Evolutionary conservation across 2,329 filamentous ascomycete species (phyloP), one percentile per base, ranked within the genome.

Genomic region (Raffaelea albimanens): DNA sequence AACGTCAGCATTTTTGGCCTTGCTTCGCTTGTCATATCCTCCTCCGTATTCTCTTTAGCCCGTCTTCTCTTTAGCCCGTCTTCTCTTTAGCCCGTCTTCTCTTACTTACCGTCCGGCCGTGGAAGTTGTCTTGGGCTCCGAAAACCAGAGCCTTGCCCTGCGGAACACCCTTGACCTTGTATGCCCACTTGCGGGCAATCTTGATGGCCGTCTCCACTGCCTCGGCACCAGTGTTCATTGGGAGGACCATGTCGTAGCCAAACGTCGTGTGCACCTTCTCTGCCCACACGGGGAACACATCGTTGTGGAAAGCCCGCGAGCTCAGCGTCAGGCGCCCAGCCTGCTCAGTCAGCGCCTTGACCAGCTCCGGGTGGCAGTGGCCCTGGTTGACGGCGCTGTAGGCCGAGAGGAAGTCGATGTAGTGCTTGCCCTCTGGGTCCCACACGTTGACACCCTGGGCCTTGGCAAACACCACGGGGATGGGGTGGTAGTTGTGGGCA

Each of bases 351-450:
- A 98, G 73, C 14, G 90, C 86, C 66, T 91, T 90, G 63, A 98
- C 82, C 49, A 97, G 82, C 70, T 95, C 90, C 5, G 93, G 93
- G 70, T 98, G 91, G 69, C 91, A 97, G 68, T 98, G 91, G 53
- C 91, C 91, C 69, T 97, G 91, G 73, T 97, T 97, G 63, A 97
- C 89, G 52, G 93, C 93, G 57, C 87, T 94, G 76, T 98, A 98
- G 55, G 93, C 93, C 42, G 91, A 97, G 56, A 98, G 81, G 70
- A 96, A 98, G 71, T 98, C 93, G 59, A 97, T 82, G 68, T 98
- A 97, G 66, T 95, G 83, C 58, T 83, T 86, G 61, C 87, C 89
- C 72, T 98, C 93, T 18, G 93, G 93, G 63, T 98, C 93, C 91
- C 93, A 98, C 50, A 97, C 93, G 52, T 85, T 83, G 61, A 85